phyloP scores from a whole-genome alignment of 345 rosid genomes.

The Euphorbia lathyris region DNA sequence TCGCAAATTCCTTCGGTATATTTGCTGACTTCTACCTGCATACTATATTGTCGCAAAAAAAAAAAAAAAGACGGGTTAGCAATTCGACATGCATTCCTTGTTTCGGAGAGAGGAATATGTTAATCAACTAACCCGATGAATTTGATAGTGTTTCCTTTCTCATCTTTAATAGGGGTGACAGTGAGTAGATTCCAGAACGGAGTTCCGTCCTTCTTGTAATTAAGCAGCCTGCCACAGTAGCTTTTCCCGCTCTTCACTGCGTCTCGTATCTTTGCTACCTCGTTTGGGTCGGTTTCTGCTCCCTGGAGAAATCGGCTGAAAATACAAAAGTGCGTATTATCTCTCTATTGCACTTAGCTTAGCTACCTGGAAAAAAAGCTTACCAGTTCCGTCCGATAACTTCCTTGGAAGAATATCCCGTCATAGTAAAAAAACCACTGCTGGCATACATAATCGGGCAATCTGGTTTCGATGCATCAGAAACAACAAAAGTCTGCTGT shows the following conservation, averaged over 20 bases:
- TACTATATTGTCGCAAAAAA: constrained; percentile 51
- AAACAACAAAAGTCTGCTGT: constrained; percentile 95
- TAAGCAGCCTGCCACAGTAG: constrained; percentile 87
- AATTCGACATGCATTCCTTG: background rate
- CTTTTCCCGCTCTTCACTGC: constrained; percentile 67
- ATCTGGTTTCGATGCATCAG: constrained; percentile 84
- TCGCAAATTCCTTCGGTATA: constrained; percentile 82
- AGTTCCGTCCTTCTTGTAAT: constrained; percentile 87
- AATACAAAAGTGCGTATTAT: constrained; percentile 9
- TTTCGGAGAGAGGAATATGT: background rate
- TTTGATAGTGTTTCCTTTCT: constrained; percentile 69
- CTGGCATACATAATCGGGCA: constrained; percentile 93
- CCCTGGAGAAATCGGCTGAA: constrained; percentile 98
- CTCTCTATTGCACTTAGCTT: background rate
- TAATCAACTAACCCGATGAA: constrained; percentile 59
- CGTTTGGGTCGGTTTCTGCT: constrained; percentile 67
- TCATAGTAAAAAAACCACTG: constrained; percentile 90
- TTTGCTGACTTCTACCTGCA: constrained; percentile 99
- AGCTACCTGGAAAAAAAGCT: background rate
- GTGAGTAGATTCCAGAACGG: constrained; percentile 99
- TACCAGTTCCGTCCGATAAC: constrained; percentile 92
- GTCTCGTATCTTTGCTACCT: constrained; percentile 73
- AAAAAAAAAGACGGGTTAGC: background rate
- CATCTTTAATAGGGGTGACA: constrained; percentile 85
- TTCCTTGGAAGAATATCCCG: constrained; percentile 82